Evolutionary conservation across 805 yeast genomes (phyloP).

Genomic region (Clavispora vitiphila): DNA sequence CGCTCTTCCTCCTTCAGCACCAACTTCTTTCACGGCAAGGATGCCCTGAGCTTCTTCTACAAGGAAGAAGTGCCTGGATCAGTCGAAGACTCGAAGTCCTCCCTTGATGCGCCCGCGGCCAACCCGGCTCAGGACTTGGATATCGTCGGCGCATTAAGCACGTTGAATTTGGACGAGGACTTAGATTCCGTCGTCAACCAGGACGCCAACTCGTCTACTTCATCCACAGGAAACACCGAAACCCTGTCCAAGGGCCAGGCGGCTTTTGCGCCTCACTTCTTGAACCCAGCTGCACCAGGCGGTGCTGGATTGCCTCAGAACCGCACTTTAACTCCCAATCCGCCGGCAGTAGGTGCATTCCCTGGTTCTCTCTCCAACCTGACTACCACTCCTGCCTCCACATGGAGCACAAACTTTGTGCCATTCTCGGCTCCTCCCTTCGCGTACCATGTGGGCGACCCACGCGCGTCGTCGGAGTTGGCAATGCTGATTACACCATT

Average conservation of each 20-base stretch:
- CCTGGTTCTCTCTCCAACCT: constrained; percentile 12
- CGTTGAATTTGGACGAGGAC: constrained; percentile 43
- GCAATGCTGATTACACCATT: constrained; percentile 21
- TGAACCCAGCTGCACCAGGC: not conserved
- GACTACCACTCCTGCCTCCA: constrained; percentile 30
- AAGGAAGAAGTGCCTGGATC: constrained; percentile 17
- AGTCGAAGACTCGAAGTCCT: not conserved
- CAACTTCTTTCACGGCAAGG: constrained; percentile 5
- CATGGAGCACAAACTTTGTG: constrained; percentile 30
- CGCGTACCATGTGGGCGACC: constrained; percentile 15
- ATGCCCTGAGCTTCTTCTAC: constrained; percentile 18
- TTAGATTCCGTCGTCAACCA: constrained; percentile 8
- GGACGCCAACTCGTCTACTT: not conserved
- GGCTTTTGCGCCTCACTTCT: not conserved
- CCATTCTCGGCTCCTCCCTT: constrained; percentile 38
- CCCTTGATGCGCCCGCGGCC: constrained; percentile 2
- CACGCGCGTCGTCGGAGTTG: constrained; percentile 11
- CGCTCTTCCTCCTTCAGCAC: constrained; percentile 23
- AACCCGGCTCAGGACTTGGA: constrained; percentile 27
- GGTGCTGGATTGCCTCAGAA: not conserved
- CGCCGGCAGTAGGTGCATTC: constrained; percentile 18
- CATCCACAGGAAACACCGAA: not conserved
- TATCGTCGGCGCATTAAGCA: constrained; percentile 45
- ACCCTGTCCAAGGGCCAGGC: not conserved
- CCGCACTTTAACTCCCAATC: constrained; percentile 26